phyloP scores from a whole-genome alignment of 2,329 filamentous ascomycete genomes.

The Colletotrichum sp. region DNA sequence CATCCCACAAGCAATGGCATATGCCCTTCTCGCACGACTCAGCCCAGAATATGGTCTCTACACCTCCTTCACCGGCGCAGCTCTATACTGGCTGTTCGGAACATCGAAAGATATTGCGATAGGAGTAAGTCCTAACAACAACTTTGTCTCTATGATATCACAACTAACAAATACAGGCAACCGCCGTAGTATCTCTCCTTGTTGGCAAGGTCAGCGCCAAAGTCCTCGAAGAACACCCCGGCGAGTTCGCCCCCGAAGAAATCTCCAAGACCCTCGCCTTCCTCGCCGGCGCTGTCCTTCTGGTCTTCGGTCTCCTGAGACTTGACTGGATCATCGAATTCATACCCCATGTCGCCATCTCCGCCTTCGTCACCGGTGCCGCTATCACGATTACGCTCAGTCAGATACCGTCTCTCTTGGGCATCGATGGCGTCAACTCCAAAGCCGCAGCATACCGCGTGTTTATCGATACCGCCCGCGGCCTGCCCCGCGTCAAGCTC shows the following conservation, averaged over 20 bases:
- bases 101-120: slow-evolving; percentile 88
- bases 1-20: slow-evolving; percentile 81
- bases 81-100: slow-evolving; percentile 84
- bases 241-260: slow-evolving; percentile 29
- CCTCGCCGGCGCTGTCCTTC: slow-evolving; percentile 53
- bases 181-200: slow-evolving; percentile 55
- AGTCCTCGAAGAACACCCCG: slow-evolving; percentile 37
- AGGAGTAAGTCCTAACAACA: slow-evolving; percentile 48
- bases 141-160: too few relatives aligned
- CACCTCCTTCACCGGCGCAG: slow-evolving; percentile 80
- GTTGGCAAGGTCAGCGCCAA: slow-evolving; percentile 49
- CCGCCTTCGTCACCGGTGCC: slow-evolving; percentile 60
- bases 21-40: slow-evolving; percentile 73
- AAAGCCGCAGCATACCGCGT: slow-evolving; percentile 52
- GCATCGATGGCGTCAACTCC: slow-evolving; percentile 55
- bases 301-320: slow-evolving; percentile 53
- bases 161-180: slow-evolving; percentile 51
- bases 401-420: slow-evolving; percentile 56
- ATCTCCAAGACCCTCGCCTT: slow-evolving; percentile 54
- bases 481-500: slow-evolving; percentile 54
- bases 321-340: slow-evolving; percentile 61
- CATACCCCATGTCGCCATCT: slow-evolving; percentile 57
- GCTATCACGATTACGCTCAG: slow-evolving; percentile 55
- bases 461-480: slow-evolving; percentile 56
- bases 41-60: slow-evolving; percentile 76